Evolutionary conservation across 306 rosid genomes (phyloP).

Genomic region (Cyamopsis tetragonoloba): DNA sequence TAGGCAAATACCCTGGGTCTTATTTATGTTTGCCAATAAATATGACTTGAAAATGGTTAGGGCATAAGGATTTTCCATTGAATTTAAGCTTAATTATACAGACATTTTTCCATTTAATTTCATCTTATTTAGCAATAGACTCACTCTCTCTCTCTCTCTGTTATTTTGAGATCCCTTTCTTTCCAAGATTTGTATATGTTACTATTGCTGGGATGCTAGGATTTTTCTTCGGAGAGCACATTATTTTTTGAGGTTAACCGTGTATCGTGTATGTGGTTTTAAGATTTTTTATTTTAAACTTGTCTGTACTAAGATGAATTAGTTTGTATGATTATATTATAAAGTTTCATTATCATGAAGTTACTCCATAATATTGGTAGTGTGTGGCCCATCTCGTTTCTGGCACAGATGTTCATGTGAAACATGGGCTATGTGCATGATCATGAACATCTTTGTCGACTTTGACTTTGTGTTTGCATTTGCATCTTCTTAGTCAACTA

Average conservation of each 20-base stretch:
- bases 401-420: not conserved
- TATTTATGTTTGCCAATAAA: not conserved
- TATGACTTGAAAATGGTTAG: not conserved
- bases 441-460: not conserved
- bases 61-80: not conserved
- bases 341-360: not conserved
- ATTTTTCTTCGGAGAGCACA: not conserved
- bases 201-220: not conserved
- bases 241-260: not conserved
- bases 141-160: not conserved
- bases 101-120: slow-evolving; percentile 8
- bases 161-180: not conserved
- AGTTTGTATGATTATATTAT: not conserved
- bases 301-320: not conserved
- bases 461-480: not conserved
- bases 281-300: not conserved
- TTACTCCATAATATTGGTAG: not conserved
- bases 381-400: not conserved
- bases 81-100: not conserved
- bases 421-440: not conserved
- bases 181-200: slow-evolving; percentile 2
- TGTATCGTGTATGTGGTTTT: not conserved
- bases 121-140: not conserved
- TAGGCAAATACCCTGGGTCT: not conserved
- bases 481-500: not conserved